Conservation (phyloP, 805 yeast genomes). For the Ascoidea asiatica region DNA sequence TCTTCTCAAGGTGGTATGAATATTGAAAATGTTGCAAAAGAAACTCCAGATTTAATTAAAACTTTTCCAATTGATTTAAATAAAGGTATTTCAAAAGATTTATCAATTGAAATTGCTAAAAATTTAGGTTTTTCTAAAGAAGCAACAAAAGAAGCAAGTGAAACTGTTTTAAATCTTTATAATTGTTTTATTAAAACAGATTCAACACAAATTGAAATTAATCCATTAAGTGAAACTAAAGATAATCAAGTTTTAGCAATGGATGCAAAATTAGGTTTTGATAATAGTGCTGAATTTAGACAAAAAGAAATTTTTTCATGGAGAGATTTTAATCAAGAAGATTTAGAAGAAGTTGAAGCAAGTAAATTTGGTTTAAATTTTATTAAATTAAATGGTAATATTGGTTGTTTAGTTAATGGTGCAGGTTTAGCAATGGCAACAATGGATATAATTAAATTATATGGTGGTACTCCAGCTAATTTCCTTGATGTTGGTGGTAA, state of each 20-base stretch:
- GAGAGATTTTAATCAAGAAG: conserved; percentile 98
- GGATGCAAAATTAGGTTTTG: conserved; percentile 99
- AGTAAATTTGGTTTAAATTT: conserved; percentile 83
- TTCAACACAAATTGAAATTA: conserved; percentile 97
- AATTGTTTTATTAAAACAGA: conserved; percentile 83
- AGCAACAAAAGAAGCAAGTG: conserved; percentile 79
- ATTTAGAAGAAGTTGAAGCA: conserved; percentile 93
- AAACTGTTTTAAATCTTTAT: conserved; percentile 75
- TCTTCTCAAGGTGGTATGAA: conserved; percentile 99
- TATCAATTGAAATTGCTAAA: conserved; percentile 66
- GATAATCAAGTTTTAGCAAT: conserved; percentile 88
- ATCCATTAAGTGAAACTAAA: conserved; percentile 89
- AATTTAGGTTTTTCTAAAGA: conserved; percentile 69
- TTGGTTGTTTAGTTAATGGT: conserved; percentile 98
- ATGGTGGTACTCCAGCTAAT: conserved; percentile 98
- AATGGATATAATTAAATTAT: conserved; percentile 95
- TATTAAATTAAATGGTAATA: conserved; percentile 96
- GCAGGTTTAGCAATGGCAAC: conserved; percentile 99
- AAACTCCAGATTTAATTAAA: conserved; percentile 83
- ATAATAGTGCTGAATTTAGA: conserved; percentile 91
- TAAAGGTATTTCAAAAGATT: conserved; percentile 64
- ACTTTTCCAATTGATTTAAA: conserved; percentile 69
- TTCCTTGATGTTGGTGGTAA: conserved; percentile 99
- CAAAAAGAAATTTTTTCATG: conserved; percentile 89
- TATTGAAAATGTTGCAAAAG: conserved; percentile 95